phyloP scores from a whole-genome alignment of 2,329 filamentous ascomycete species.

The Scedosporium aurantiacum region DNA sequence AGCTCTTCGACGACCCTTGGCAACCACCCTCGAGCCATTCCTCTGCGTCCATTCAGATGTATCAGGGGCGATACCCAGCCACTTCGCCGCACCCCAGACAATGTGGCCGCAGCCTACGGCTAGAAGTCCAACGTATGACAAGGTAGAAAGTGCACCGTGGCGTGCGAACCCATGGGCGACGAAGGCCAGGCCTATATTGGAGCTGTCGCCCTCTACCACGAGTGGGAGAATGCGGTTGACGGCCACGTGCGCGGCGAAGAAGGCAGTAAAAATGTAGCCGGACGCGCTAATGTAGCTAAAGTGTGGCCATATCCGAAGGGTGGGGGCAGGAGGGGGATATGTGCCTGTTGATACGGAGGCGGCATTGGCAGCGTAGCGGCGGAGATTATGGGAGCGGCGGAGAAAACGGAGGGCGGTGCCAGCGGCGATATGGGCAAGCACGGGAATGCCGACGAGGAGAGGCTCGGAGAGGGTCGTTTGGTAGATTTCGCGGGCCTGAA shows the following conservation, averaged over 20 bases:
- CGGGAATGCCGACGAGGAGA: conserved; percentile 63
- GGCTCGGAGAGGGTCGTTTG: conserved; percentile 75
- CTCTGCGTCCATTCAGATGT: conserved; percentile 22
- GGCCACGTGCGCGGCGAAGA: conserved; percentile 61
- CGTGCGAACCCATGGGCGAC: conserved; percentile 75
- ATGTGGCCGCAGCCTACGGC: conserved; percentile 62
- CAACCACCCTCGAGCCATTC: conserved; percentile 37
- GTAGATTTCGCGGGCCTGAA: conserved; percentile 86
- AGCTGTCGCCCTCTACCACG: conserved; percentile 68
- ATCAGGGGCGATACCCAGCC: conserved; percentile 45
- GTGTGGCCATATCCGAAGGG: conserved; percentile 49
- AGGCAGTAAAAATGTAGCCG: conserved; percentile 58
- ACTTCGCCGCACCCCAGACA: conserved; percentile 76
- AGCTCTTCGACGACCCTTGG: conserved; percentile 28
- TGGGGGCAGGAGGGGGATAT: conserved; percentile 4
- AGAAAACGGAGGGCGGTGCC: conserved; percentile 69
- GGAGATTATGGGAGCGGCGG: conserved; percentile 58
- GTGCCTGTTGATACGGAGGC: conserved; percentile 19
- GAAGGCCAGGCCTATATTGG: conserved; percentile 74
- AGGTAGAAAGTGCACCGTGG: conserved; percentile 54
- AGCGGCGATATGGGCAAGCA: conserved; percentile 64
- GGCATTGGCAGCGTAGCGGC: conserved; percentile 63
- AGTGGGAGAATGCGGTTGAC: conserved; percentile 69
- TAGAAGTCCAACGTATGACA: conserved; percentile 60
- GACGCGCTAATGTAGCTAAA: conserved; percentile 59